Conservation (phyloP, 129 eudicot genomes). For the Silybum marianum region DNA sequence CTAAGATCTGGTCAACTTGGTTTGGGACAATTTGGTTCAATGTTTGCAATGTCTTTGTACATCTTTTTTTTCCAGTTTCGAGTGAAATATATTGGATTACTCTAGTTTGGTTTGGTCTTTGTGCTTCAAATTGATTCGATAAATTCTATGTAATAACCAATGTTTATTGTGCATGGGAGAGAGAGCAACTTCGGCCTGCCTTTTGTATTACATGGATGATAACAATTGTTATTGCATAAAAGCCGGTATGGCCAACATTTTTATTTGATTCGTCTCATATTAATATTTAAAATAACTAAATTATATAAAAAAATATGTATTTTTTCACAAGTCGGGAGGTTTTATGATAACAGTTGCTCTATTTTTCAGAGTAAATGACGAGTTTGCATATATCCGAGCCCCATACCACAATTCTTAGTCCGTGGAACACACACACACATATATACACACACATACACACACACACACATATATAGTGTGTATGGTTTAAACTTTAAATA, state of each 20-base stretch:
- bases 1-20: background rate
- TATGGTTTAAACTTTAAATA: too few relatives aligned
- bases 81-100: background rate
- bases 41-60: background rate
- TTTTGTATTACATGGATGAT: background rate
- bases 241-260: background rate
- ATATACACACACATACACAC: too few relatives aligned
- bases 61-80: background rate
- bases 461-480: background rate
- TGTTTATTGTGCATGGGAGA: background rate
- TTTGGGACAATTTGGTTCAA: background rate
- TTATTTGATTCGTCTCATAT: background rate
- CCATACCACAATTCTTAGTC: background rate
- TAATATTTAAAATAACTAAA: background rate
- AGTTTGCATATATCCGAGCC: background rate
- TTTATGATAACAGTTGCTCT: background rate
- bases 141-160: background rate
- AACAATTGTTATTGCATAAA: background rate
- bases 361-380: background rate
- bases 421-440: background rate
- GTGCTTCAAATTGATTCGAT: background rate
- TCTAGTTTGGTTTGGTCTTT: background rate
- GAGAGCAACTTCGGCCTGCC: background rate
- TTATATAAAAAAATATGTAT: background rate
- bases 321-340: background rate